These are phyloP conservation scores for Pichia sp. DNA, from an alignment of 1,139 yeast species.

Conservation along the genomic window DNA sequence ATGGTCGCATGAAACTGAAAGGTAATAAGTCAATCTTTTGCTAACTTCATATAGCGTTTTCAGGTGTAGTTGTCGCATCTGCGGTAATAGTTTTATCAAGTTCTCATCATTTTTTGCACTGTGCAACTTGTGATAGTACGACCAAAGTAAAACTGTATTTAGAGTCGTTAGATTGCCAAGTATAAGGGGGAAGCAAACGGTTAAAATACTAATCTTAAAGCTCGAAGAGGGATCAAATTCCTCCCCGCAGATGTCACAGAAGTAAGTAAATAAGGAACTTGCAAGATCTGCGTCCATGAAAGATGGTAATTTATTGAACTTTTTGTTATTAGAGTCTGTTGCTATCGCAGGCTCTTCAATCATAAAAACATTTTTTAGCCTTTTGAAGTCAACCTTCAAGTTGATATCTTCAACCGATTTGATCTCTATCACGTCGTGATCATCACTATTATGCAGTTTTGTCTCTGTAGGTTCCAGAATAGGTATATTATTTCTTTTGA, in stretches of 20 bases:
- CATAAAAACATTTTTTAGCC: slow-evolving; percentile 17
- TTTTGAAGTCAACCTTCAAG: slow-evolving; percentile 12
- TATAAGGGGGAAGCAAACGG: slow-evolving; percentile 19
- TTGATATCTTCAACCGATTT: slow-evolving; percentile 7
- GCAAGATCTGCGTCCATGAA: slow-evolving; percentile 13
- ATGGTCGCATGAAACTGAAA: slow-evolving; percentile 24
- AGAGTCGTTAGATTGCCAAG: slow-evolving; percentile 19
- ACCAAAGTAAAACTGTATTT: slow-evolving; percentile 10
- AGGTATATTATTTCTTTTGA: background rate
- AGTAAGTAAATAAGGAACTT: slow-evolving; percentile 16
- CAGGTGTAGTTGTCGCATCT: slow-evolving; percentile 14
- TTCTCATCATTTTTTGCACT: background rate
- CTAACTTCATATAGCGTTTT: slow-evolving; percentile 15
- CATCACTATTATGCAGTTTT: background rate
- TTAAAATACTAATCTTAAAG: background rate
- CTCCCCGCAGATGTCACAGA: slow-evolving; percentile 10
- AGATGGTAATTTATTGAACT: slow-evolving; percentile 17
- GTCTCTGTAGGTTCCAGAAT: background rate
- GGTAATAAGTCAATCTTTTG: slow-evolving; percentile 13
- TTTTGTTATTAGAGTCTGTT: slow-evolving; percentile 1
- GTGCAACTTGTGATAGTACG: slow-evolving; percentile 16
- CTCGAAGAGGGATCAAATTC: slow-evolving; percentile 2
- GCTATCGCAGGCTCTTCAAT: slow-evolving; percentile 19
- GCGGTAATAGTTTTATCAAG: background rate
- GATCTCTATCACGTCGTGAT: background rate